Percentiles rank a stretch among this genome's conserved stretches.
Conservation (phyloP, 441 rosid genomes). For the Adansonia gregorii region DNA sequence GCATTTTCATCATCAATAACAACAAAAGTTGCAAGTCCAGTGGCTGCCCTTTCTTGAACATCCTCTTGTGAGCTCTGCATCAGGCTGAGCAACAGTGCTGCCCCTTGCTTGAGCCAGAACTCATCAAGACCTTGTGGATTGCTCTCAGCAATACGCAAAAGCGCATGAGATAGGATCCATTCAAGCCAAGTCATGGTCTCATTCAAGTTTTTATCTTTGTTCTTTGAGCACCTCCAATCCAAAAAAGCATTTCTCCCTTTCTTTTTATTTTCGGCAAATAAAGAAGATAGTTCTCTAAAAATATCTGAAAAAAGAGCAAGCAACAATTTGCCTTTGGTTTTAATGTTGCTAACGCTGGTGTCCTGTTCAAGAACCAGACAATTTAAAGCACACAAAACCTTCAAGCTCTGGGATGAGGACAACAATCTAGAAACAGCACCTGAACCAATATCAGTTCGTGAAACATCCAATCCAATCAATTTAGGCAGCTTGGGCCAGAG, state of each 20-base stretch:
- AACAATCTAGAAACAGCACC: slow-evolving; percentile 71
- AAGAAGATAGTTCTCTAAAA: slow-evolving; percentile 64
- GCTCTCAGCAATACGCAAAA: slow-evolving; percentile 80
- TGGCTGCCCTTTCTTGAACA: slow-evolving; percentile 93
- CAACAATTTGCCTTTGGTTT: slow-evolving; percentile 65
- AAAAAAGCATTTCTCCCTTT: slow-evolving; percentile 56
- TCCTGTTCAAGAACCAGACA: slow-evolving; percentile 77
- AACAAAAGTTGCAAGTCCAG: slow-evolving; percentile 91
- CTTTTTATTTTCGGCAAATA: slow-evolving; percentile 63
- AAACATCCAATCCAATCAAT: slow-evolving; percentile 84
- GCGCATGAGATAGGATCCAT: slow-evolving; percentile 87
- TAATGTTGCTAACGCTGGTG: slow-evolving; percentile 43
- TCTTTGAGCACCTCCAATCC: slow-evolving; percentile 64
- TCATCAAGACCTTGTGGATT: slow-evolving; percentile 77
- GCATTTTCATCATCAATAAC: slow-evolving; percentile 45
- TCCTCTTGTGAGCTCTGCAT: slow-evolving; percentile 94
- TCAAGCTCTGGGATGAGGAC: slow-evolving; percentile 69
- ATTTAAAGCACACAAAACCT: slow-evolving; percentile 86
- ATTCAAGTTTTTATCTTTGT: slow-evolving; percentile 49
- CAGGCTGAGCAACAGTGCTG: slow-evolving; percentile 69
- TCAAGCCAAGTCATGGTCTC: slow-evolving; percentile 86
- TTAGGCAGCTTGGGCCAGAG: slow-evolving; percentile 82
- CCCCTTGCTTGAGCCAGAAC: slow-evolving; percentile 98
- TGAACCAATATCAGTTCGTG: slow-evolving; percentile 84
- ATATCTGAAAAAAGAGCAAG: slow-evolving; percentile 64